Conservation (phyloP, 139 green algal genomes). For the Chlamydomonas schloesseri region DNA sequence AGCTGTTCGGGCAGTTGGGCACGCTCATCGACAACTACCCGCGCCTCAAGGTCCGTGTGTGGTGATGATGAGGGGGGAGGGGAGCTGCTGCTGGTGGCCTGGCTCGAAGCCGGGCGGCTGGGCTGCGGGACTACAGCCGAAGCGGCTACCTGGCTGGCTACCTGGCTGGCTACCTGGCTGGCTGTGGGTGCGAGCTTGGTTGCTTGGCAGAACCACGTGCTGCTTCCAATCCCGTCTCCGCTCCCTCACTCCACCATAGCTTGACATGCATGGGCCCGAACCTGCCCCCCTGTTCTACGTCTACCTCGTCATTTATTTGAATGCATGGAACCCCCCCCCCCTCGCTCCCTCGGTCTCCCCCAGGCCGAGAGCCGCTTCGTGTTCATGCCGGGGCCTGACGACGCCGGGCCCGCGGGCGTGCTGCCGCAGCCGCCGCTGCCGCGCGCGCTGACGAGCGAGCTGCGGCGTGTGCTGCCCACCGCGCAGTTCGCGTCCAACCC, state of each 20-base stretch:
- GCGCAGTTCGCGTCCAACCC: conserved; percentile 87
- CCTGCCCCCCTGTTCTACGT: no score
- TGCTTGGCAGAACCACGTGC: no score
- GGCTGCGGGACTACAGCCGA: no score
- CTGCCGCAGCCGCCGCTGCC: conserved; percentile 85
- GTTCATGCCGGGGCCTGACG: conserved; percentile 87
- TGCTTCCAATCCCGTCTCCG: no score
- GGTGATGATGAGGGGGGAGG: no score
- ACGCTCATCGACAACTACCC: conserved; percentile 75
- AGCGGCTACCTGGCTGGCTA: no score
- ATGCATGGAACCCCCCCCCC: not conserved
- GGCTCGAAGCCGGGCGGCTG: no score
- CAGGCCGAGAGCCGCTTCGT: conserved; percentile 79
- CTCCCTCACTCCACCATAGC: no score
- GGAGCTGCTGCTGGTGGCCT: no score
- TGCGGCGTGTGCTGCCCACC: conserved; percentile 69
- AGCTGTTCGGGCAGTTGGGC: conserved; percentile 81
- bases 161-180: no score
- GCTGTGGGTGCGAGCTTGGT: no score
- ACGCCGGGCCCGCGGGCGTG: conserved; percentile 72
- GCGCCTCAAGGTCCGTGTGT: conserved; percentile 59
- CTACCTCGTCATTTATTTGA: not conserved
- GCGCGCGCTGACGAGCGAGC: conserved; percentile 59
- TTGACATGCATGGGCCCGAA: no score
- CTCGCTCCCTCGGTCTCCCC: not conserved